Evolutionary conservation across 2,329 filamentous ascomycete species (phyloP).

Genomic region (Aureobasidium musti): DNA sequence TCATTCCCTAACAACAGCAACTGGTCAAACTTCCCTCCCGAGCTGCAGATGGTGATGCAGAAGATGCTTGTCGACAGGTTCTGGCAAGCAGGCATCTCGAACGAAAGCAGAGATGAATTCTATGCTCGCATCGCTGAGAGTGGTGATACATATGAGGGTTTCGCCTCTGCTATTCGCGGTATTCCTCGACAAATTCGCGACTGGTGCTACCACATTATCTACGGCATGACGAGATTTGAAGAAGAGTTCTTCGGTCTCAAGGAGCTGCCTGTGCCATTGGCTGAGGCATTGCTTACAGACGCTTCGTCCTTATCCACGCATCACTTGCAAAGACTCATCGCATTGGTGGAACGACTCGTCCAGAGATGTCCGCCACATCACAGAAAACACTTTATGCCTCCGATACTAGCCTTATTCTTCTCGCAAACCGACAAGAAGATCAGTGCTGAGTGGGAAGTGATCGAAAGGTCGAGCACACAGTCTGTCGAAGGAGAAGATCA

Average conservation of each 20-base stretch:
- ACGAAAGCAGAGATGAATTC: constrained; percentile 94
- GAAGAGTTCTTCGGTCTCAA: constrained; percentile 87
- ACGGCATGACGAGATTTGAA: constrained; percentile 85
- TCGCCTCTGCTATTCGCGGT: constrained; percentile 89
- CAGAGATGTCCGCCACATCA: constrained; percentile 85
- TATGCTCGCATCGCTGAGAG: constrained; percentile 89
- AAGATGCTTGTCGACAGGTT: constrained; percentile 91
- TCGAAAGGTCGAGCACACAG: constrained; percentile 60
- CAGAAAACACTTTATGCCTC: constrained; percentile 78
- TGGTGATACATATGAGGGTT: constrained; percentile 84
- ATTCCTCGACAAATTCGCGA: constrained; percentile 88
- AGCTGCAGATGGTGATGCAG: constrained; percentile 75
- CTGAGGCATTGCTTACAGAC: constrained; percentile 80
- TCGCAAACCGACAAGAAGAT: constrained; percentile 86
- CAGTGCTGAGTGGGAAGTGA: constrained; percentile 78
- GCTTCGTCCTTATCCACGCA: constrained; percentile 83
- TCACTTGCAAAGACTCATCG: constrained; percentile 90
- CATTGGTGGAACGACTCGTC: constrained; percentile 82
- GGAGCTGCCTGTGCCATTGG: constrained; percentile 79
- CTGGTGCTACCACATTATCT: constrained; percentile 90
- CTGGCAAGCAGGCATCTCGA: constrained; percentile 97
- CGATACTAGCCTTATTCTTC: constrained; percentile 79
- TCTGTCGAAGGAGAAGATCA: constrained; percentile 70
- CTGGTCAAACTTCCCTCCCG: constrained; percentile 74
- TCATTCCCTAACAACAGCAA: constrained; percentile 84